A percentile compares a stretch with the other conserved stretches of the same genome.
Conservation (phyloP, 2,329 filamentous ascomycete genomes). For the Ophiostoma ulmi region DNA sequence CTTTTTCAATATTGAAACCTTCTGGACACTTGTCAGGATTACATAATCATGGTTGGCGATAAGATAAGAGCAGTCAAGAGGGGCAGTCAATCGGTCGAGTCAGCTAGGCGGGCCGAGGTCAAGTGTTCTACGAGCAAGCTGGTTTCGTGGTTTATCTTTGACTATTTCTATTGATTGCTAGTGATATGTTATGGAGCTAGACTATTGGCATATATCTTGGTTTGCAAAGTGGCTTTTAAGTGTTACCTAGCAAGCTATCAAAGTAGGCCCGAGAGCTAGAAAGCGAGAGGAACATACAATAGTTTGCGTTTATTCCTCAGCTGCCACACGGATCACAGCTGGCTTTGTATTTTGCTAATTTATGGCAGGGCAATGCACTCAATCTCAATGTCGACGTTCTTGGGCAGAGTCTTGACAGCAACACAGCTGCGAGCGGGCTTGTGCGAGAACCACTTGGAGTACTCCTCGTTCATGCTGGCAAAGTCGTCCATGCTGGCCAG, state of each 20-base stretch:
- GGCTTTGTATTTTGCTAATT: background rate
- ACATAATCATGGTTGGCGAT: background rate
- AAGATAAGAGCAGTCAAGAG: conserved; percentile 10
- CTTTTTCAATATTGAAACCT: background rate
- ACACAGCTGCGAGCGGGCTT: conserved; percentile 88
- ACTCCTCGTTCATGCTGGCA: conserved; percentile 77
- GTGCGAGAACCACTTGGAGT: conserved; percentile 75
- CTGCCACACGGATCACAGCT: background rate
- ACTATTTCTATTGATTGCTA: background rate
- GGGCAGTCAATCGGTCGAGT: conserved; percentile 9
- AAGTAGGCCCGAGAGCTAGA: background rate
- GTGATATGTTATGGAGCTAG: background rate
- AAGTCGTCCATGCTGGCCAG: conserved; percentile 89
- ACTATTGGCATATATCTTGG: background rate
- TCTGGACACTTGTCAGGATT: conserved; percentile 7
- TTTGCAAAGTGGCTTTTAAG: background rate
- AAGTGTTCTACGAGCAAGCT: background rate
- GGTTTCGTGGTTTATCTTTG: background rate
- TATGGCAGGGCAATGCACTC: conserved; percentile 73
- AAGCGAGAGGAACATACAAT: background rate
- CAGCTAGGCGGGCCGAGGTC: background rate
- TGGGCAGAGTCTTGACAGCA: conserved; percentile 81
- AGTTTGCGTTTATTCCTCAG: background rate
- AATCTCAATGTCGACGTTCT: conserved; percentile 83
- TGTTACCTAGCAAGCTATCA: background rate